Conservation (phyloP, 352 stramenopile genomes). For the Globisporangium ultimum region DNA sequence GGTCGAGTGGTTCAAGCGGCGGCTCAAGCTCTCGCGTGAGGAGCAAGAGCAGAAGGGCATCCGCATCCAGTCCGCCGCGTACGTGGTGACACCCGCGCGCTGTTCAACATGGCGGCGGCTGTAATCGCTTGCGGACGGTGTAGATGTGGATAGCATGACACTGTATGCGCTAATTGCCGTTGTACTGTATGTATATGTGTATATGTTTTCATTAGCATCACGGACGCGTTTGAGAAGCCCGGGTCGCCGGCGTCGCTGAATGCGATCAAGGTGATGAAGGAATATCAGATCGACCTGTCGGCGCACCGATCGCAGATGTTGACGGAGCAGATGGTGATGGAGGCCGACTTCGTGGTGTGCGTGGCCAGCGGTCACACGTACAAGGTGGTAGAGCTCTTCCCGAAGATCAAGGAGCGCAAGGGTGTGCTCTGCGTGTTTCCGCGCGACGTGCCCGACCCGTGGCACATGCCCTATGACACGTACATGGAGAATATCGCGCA, state of each 20-base stretch:
- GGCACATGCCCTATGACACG: conserved; percentile 81
- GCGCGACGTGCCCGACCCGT: conserved; percentile 69
- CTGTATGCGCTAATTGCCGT: neutral
- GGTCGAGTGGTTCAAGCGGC: conserved; percentile 73
- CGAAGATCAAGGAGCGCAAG: conserved; percentile 48
- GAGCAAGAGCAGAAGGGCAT: conserved; percentile 69
- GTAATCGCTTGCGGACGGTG: neutral
- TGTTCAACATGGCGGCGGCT: neutral
- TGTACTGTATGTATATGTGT: neutral
- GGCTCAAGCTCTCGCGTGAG: conserved; percentile 59
- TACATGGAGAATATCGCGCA: conserved; percentile 81
- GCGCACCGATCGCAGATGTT: conserved; percentile 62
- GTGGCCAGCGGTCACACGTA: conserved; percentile 58
- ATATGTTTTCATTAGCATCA: conserved; percentile 34
- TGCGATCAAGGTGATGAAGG: conserved; percentile 60
- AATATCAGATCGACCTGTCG: conserved; percentile 75
- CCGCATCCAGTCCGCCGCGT: conserved; percentile 69
- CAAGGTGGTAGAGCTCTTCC: conserved; percentile 67
- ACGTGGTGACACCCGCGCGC: conserved; percentile 14
- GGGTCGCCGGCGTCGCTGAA: conserved; percentile 64
- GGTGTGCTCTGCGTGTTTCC: conserved; percentile 56
- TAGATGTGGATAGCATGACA: neutral
- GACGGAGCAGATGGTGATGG: conserved; percentile 56
- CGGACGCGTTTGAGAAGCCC: conserved; percentile 64
- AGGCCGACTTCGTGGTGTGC: conserved; percentile 73